Conservation (phyloP, 2,329 filamentous ascomycete species). For the Neopestalotiopsis sp. region DNA sequence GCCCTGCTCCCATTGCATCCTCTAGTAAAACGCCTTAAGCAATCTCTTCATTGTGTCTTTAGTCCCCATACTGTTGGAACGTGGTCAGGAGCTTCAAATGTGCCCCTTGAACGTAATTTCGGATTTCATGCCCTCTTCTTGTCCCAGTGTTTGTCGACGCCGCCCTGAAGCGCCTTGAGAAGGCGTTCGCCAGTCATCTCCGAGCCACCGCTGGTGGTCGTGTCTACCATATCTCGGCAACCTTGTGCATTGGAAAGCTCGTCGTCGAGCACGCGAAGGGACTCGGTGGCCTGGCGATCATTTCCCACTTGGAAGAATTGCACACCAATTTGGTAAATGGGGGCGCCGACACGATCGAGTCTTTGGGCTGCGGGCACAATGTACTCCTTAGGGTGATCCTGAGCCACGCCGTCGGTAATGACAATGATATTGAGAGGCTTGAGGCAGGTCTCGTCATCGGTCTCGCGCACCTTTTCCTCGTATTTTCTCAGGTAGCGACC, state of each 20-base stretch:
- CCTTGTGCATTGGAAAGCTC: constrained; percentile 57
- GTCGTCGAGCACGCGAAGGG: constrained; percentile 78
- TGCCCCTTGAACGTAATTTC: background rate
- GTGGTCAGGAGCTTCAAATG: too few relatives aligned
- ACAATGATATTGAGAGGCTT: constrained; percentile 92
- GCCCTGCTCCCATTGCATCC: too few relatives aligned
- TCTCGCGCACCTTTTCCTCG: constrained; percentile 40
- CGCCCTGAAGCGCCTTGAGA: constrained; percentile 81
- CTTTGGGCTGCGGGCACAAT: constrained; percentile 71
- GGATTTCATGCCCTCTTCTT: constrained; percentile 32
- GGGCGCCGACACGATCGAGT: constrained; percentile 72
- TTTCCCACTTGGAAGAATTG: constrained; percentile 96
- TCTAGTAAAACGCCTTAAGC: too few relatives aligned
- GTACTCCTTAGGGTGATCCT: constrained; percentile 76
- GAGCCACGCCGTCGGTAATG: constrained; percentile 85
- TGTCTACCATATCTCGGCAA: constrained; percentile 90
- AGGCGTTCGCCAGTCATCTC: constrained; percentile 71
- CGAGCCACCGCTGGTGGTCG: constrained; percentile 71
- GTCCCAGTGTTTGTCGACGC: constrained; percentile 72
- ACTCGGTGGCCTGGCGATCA: constrained; percentile 66
- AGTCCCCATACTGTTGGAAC: too few relatives aligned
- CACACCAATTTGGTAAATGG: constrained; percentile 83
- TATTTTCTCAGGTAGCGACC: constrained; percentile 70
- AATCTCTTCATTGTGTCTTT: too few relatives aligned
- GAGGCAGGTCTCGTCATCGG: constrained; percentile 47